phyloP scores from a whole-genome alignment of 371 early-diverging fungal genomes.

The Mucor lusitanicus region DNA sequence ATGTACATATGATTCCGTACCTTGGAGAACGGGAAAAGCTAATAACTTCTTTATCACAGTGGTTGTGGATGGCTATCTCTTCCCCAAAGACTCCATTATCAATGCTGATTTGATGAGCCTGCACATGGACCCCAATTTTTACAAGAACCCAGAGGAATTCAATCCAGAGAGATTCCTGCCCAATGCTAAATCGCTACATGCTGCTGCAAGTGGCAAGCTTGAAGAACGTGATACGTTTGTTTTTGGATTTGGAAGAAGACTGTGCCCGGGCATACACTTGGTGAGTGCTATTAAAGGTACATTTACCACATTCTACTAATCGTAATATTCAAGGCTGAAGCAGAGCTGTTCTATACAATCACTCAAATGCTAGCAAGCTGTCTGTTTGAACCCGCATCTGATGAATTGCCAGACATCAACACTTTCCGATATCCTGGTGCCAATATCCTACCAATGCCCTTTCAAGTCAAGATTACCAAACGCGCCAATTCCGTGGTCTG shows the following conservation, averaged over 20 bases:
- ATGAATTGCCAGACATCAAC: not conserved
- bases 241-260: conserved; percentile 20
- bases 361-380: conserved; percentile 8
- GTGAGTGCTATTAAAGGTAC: conserved; percentile 5
- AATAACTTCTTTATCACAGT: not conserved
- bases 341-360: conserved; percentile 7
- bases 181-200: conserved; percentile 8
- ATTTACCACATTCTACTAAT: not conserved
- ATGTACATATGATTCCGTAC: not conserved
- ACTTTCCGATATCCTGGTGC: not conserved
- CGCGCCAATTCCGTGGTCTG: not conserved
- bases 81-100: conserved; percentile 19
- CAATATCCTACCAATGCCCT: not conserved
- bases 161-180: conserved; percentile 27
- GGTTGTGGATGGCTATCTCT: conserved; percentile 14
- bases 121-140: conserved; percentile 4
- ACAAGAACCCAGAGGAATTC: conserved; percentile 15
- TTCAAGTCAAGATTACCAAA: not conserved
- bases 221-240: conserved; percentile 9
- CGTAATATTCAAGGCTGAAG: conserved; percentile 20
- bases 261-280: conserved; percentile 23
- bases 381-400: not conserved
- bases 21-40: not conserved
- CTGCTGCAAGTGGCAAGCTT: conserved; percentile 11
- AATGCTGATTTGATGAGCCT: conserved; percentile 8